Evolutionary conservation across 2,329 filamentous ascomycete species (phyloP).

Genomic region (Sphaceloma murrayae): DNA sequence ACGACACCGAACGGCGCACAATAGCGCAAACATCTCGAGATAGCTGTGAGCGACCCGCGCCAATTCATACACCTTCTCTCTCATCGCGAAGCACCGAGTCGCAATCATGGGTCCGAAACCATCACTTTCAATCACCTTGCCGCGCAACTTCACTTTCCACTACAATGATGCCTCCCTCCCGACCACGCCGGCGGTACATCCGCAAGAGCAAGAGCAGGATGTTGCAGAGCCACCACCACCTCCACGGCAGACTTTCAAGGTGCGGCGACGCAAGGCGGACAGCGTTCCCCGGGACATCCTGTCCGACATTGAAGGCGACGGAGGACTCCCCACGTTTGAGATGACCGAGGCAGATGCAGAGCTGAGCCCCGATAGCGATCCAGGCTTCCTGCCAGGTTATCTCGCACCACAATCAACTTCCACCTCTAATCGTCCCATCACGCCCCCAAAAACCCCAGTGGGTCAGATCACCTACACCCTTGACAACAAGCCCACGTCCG

Average conservation of each 20-base stretch:
- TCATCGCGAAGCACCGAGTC: not conserved
- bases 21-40: not conserved
- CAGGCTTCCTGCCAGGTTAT: constrained; percentile 26
- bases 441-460: constrained; percentile 42
- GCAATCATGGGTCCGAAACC: constrained; percentile 31
- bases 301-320: constrained; percentile 24
- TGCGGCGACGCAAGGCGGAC: constrained; percentile 37
- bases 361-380: constrained; percentile 24
- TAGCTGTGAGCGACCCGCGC: not conserved
- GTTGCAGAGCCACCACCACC: constrained; percentile 34
- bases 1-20: not conserved
- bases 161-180: constrained; percentile 38
- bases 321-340: constrained; percentile 44
- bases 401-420: constrained; percentile 34
- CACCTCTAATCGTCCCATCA: constrained; percentile 31
- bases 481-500: constrained; percentile 26
- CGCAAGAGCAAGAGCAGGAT: constrained; percentile 18
- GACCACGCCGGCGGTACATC: constrained; percentile 32
- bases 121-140: constrained; percentile 41
- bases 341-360: constrained; percentile 33
- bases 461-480: constrained; percentile 31
- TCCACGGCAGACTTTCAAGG: constrained; percentile 39
- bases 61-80: not conserved
- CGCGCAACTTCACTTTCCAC: constrained; percentile 42
- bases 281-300: constrained; percentile 21